Evolutionary conservation across 2,329 filamentous ascomycete genomes (phyloP).

Genomic region (Aspergillus sp.): DNA sequence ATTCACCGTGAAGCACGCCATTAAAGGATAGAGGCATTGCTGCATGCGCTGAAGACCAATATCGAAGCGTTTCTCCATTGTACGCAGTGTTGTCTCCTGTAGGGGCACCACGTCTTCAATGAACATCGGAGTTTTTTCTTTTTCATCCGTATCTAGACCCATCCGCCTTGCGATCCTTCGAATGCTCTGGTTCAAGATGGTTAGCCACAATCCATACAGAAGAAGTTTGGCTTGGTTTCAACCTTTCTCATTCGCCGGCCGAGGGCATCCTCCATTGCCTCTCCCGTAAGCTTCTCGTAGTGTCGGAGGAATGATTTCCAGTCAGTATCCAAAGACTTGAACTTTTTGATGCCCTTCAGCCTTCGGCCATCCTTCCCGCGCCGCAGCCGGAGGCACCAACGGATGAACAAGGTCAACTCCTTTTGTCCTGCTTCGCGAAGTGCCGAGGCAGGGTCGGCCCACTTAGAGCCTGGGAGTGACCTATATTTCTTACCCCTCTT

Average conservation of each 20-base stretch:
- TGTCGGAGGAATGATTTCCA: neutral
- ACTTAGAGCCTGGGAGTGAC: too few species aligned
- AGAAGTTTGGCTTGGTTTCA: neutral
- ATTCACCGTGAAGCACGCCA: conserved; percentile 18
- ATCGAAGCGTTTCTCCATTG: neutral
- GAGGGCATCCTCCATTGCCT: too few species aligned
- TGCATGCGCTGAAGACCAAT: conserved; percentile 18
- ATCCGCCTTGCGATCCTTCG: conserved; percentile 8
- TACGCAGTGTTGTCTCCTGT: conserved; percentile 4
- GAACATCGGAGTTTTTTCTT: conserved; percentile 18
- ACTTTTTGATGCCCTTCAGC: conserved; percentile 17
- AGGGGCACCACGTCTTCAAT: conserved; percentile 1
- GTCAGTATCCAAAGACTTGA: conserved; percentile 5
- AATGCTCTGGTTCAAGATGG: conserved; percentile 16
- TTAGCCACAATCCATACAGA: too few species aligned
- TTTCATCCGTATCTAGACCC: conserved; percentile 17
- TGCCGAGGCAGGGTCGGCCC: too few species aligned
- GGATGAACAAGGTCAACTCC: conserved; percentile 13
- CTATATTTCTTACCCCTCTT: too few species aligned
- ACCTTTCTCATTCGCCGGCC: neutral
- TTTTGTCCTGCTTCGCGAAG: too few species aligned
- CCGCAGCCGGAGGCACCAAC: conserved; percentile 19
- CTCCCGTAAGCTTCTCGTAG: neutral
- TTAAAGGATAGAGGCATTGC: conserved; percentile 18
- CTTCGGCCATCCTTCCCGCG: conserved; percentile 20